A percentile compares a stretch with the other conserved stretches of the same genome.
phyloP scores from a whole-genome alignment of 345 rosid genomes.

The Lepidium didymum region DNA sequence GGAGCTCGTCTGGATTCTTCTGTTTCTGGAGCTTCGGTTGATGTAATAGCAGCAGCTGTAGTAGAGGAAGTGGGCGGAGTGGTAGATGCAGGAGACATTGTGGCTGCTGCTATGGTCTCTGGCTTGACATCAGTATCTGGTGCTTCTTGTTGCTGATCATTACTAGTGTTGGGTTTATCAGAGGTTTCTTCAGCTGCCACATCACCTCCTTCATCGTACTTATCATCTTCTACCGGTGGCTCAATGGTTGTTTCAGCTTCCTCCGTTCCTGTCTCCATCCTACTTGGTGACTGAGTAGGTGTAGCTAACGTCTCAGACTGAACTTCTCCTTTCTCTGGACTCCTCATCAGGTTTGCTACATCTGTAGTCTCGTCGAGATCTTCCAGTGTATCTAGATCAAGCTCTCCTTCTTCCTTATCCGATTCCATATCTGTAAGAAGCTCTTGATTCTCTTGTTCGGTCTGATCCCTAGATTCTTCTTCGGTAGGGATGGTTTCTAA shows the following conservation, averaged over 20 bases:
- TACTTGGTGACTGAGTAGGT: constrained; percentile 55
- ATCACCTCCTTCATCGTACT: constrained; percentile 61
- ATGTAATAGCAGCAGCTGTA: constrained; percentile 9
- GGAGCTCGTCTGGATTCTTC: constrained; percentile 49
- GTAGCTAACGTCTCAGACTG: constrained; percentile 40
- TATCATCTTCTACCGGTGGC: constrained; percentile 41
- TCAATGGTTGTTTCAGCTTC: constrained; percentile 52
- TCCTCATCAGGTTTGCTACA: constrained; percentile 31
- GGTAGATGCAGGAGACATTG: constrained; percentile 10
- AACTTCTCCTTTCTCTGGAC: constrained; percentile 51
- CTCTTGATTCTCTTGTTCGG: constrained; percentile 47
- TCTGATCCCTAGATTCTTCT: constrained; percentile 43
- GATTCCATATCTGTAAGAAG: constrained; percentile 39
- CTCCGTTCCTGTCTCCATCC: constrained; percentile 37
- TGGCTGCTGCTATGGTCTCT: constrained; percentile 19
- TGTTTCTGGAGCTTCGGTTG: constrained; percentile 30
- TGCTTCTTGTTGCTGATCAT: constrained; percentile 29
- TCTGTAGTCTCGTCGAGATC: constrained; percentile 54
- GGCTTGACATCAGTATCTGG: constrained; percentile 33
- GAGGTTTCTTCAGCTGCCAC: constrained; percentile 40
- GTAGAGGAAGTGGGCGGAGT: constrained; percentile 9
- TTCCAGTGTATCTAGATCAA: constrained; percentile 49
- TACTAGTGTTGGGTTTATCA: constrained; percentile 44
- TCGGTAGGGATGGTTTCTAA: constrained; percentile 30
- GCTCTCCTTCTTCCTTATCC: constrained; percentile 92